Base-by-base conservation (phyloP, 805 yeast genomes). In the Kodamaea kakaduensis region DNA sequence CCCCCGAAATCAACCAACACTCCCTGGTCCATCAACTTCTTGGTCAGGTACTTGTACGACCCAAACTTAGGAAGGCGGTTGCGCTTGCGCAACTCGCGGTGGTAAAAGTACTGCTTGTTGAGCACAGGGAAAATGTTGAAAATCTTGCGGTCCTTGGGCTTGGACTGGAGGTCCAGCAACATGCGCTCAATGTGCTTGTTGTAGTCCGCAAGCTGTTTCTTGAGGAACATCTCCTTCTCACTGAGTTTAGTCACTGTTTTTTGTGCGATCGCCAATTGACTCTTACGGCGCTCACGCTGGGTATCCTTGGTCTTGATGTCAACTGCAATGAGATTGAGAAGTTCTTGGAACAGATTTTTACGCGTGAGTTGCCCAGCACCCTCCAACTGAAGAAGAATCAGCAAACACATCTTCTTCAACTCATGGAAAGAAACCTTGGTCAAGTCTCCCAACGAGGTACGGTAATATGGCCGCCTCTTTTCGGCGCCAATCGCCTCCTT, bases 281-380 rank as follows among this genome's bases (percentile, higher is more conserved):
- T 51, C 16, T 62, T 61, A 8, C 77, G 50, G 24, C 59, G 54
- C 23, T 55, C 52, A 41, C 76, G 56, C 42, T 69, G 75, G 8
- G 61, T 52, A 43, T 66, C 70, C 45, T 71, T 66, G 5, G 72
- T 69, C 45, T 60, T 65, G 44, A 93, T 86, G 44, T 90, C 97
- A 36, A 71, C 61, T 0, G 96, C 95, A 42, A 93, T 81, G 43
- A 84, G 86, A 50, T 88, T 87, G 40, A 93, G 59, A 9, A 93
- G 52, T 15, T 75, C 78, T 53, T 93, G 97, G 56, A 79, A 86
- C 13, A 82, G 77, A 51, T 86, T 77, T 20, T 70, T 63, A 40
- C 95, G 71, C 3, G 81, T 67, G 6, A 89, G 69, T 25, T 69
- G 58, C 2, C 86, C 88, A 52, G 75, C 58, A 1, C 69, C 54